phyloP scores from a whole-genome alignment of 805 yeast species.

The Scheffersomyces ergatensis region DNA sequence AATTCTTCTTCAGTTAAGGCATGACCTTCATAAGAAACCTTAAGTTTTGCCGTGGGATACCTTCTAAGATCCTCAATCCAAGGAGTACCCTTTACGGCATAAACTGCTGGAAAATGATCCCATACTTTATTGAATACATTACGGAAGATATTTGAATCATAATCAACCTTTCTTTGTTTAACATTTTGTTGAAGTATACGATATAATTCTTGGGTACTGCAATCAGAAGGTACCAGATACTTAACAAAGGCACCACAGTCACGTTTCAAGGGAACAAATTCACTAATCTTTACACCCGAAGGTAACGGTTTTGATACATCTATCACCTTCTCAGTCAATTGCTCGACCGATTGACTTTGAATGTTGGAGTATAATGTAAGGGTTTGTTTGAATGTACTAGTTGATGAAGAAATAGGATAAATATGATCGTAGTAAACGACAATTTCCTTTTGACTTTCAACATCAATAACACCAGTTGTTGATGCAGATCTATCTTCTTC shows the following conservation, averaged over 20 bases:
- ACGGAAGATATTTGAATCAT: constrained; percentile 6
- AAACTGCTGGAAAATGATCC: constrained; percentile 47
- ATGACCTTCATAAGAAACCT: constrained; percentile 73
- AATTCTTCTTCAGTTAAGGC: constrained; percentile 76
- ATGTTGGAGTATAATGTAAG: constrained; percentile 1
- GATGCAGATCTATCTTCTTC: constrained; percentile 31
- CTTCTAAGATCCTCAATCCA: constrained; percentile 94
- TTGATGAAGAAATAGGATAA: constrained; percentile 28
- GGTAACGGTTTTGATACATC: constrained; percentile 26
- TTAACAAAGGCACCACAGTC: constrained; percentile 96
- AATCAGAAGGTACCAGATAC: constrained; percentile 56
- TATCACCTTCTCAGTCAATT: constrained; percentile 16
- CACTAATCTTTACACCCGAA: constrained; percentile 41
- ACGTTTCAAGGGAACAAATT: constrained; percentile 66
- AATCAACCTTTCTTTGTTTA: constrained; percentile 11
- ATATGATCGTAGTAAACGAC: constrained; percentile 37
- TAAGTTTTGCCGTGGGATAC: constrained; percentile 61
- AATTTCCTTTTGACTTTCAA: constrained; percentile 25
- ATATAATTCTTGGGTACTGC: constrained; percentile 52
- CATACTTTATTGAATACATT: constrained; percentile 9
- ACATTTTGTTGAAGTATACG: constrained; percentile 49
- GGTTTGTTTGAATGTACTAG: constrained; percentile 13
- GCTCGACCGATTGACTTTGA: constrained; percentile 10
- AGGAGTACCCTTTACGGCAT: constrained; percentile 85
- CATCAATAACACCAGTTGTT: constrained; percentile 41